A percentile compares a stretch with the other conserved stretches of the same genome.
phyloP scores from a whole-genome alignment of 208 protist genomes.

The Leishmania lainsoni region DNA sequence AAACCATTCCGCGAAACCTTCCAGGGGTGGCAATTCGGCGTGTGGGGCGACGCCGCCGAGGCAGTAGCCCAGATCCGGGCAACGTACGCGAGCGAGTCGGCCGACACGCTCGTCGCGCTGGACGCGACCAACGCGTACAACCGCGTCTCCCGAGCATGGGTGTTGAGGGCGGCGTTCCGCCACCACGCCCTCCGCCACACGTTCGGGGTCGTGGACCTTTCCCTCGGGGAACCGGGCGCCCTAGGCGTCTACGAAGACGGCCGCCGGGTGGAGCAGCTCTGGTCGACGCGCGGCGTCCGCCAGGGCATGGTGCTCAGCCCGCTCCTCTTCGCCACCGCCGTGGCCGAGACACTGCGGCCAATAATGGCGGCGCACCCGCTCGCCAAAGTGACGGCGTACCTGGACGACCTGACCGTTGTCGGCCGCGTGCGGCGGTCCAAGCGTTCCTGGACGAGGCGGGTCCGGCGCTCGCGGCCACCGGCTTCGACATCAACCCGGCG shows the following conservation, averaged over 20 bases:
- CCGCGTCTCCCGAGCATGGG: background rate
- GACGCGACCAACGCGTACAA: conserved; percentile 49
- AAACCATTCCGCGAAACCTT: background rate
- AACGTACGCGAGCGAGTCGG: background rate
- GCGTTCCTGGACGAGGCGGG: conserved; percentile 15
- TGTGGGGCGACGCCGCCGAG: conserved; percentile 23
- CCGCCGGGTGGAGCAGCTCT: background rate
- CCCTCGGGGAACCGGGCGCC: conserved; percentile 20
- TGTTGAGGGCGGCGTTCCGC: conserved; percentile 16
- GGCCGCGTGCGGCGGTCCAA: conserved; percentile 9
- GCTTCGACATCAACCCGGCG: conserved; percentile 32
- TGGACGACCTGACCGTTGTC: conserved; percentile 39
- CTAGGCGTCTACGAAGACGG: conserved; percentile 35
- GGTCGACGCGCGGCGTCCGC: conserved; percentile 32
- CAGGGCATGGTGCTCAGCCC: conserved; percentile 44
- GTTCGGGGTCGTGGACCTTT: conserved; percentile 17
- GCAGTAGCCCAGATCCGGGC: conserved; percentile 15
- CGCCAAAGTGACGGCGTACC: conserved; percentile 28
- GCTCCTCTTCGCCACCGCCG: conserved; percentile 36
- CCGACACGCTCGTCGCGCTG: conserved; percentile 30
- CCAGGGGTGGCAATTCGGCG: conserved; percentile 19
- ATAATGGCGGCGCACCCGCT: conserved; percentile 3
- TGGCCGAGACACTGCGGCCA: conserved; percentile 12
- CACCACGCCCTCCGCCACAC: conserved; percentile 2
- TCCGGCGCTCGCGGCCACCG: conserved; percentile 13